These are phyloP conservation scores for Parmales sp. DNA, from an alignment of 108 stramenopile genomes.

Conservation along the genomic window DNA sequence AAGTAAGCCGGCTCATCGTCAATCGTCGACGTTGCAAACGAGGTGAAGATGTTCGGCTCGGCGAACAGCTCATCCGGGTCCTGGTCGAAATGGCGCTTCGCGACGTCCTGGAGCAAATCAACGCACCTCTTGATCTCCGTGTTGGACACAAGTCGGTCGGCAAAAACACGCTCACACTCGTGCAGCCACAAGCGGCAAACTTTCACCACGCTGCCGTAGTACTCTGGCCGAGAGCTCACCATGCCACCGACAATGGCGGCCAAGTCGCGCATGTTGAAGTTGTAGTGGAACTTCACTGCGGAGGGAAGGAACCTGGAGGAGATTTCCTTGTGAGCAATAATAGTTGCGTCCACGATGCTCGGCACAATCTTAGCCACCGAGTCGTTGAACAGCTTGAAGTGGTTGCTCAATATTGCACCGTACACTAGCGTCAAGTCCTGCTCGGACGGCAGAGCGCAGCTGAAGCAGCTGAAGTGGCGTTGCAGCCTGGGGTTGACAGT, in stretches of 20 bases:
- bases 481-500: conserved; percentile 25
- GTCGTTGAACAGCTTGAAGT: conserved; percentile 13
- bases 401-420: conserved; percentile 18
- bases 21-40: conserved; percentile 12
- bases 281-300: conserved; percentile 36
- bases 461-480: conserved; percentile 29
- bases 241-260: conserved; percentile 23
- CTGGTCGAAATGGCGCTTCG: conserved; percentile 25
- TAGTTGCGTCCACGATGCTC: conserved; percentile 18
- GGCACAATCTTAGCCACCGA: conserved; percentile 7
- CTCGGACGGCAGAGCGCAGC: conserved; percentile 17
- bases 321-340: conserved; percentile 20
- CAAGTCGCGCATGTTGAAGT: conserved; percentile 33
- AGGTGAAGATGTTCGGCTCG: conserved; percentile 10
- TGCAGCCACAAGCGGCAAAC: conserved; percentile 27
- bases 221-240: neutral
- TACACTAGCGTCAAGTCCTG: conserved; percentile 23
- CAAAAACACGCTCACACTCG: conserved; percentile 26
- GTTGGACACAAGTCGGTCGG: conserved; percentile 19
- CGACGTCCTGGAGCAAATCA: conserved; percentile 21
- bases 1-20: conserved; percentile 10
- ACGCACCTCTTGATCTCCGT: conserved; percentile 17
- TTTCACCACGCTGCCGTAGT: neutral
- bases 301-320: conserved; percentile 21
- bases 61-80: conserved; percentile 16